Conservation (phyloP, 306 rosid species). For the Vigna hirtella region DNA sequence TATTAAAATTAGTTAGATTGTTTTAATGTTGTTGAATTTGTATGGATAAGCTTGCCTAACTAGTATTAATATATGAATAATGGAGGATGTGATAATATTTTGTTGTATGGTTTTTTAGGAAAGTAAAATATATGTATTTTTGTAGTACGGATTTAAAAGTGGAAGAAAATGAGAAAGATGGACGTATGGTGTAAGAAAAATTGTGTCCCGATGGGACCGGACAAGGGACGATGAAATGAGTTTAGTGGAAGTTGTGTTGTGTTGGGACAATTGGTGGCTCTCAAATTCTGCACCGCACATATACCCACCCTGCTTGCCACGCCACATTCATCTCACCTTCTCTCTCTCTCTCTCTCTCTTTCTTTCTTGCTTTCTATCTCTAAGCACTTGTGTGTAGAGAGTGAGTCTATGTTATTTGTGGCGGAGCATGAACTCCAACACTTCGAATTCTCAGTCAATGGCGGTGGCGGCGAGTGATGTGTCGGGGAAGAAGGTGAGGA, state of each 20-base stretch:
- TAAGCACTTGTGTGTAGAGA: background rate
- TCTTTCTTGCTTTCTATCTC: background rate
- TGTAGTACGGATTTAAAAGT: too few relatives aligned
- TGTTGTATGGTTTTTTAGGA: too few relatives aligned
- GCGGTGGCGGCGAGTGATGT: constrained; percentile 51
- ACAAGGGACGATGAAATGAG: constrained; percentile 53
- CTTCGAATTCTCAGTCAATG: constrained; percentile 50
- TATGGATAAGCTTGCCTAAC: too few relatives aligned
- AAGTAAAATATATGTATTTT: too few relatives aligned
- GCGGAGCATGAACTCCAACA: constrained; percentile 50
- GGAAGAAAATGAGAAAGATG: too few relatives aligned
- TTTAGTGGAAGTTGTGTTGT: constrained; percentile 35
- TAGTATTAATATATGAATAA: too few relatives aligned
- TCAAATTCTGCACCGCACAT: constrained; percentile 23
- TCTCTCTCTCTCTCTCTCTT: background rate
- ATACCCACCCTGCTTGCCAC: constrained; percentile 49
- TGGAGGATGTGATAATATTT: too few relatives aligned
- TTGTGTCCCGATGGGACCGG: constrained; percentile 18
- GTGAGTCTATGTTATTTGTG: background rate
- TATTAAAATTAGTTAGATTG: too few relatives aligned
- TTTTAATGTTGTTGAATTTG: too few relatives aligned
- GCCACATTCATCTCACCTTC: background rate
- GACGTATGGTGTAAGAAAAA: too few relatives aligned
- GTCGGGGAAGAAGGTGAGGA: constrained; percentile 80
- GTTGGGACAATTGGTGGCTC: background rate